Evolutionary conservation across 345 rosid genomes (phyloP), one percentile per base, ranked within the genome.

Genomic region (Schrenkiella parvula): DNA sequence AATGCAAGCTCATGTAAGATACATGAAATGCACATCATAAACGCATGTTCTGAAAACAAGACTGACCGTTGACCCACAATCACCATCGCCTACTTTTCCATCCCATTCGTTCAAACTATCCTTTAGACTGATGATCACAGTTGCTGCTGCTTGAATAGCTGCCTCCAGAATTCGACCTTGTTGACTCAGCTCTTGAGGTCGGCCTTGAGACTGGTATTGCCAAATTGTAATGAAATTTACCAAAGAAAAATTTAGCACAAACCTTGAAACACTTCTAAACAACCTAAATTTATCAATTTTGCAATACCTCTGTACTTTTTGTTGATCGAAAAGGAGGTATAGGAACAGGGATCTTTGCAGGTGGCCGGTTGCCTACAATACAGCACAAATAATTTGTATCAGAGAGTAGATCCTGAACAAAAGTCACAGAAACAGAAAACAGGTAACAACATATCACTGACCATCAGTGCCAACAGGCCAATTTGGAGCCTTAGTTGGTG

Each of bases 41-140:
- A 8, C 31, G 26, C 14, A 35, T 48, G 28, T 7, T 43, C 37
- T 28, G 42, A 64, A 12, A 55, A 48, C 26, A 61, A 58, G 56
- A 85, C 97, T 86, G 74, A 95, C 99, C 0, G 95, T 95, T 58
- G 97, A 91, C 38, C 99, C 99, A 79, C 99, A 95, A 71, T 95
- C 99, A 15, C 93, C 97, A 81, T 95, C 99, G 59, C 99, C 99
- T 10, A 87, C 97, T 87, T 78, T 91, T 83, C 90, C 73, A 76
- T 95, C 99, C 99, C 97, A 91, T 68, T 89, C 96, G 72, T 95
- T 91, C 80, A 95, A 82, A 74, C 80, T 80, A 47, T 89, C 97
- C 76, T 70, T 87, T 22, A 95, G 79, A 70, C 76, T 68, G 15
- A 87, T 81, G 38, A 88, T 52, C 52, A 87, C 97, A 72, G 82